Evolutionary conservation across 768 basidiomycete species (phyloP), one percentile per base, ranked within the genome.

Genomic region (Amanita inopinata): DNA sequence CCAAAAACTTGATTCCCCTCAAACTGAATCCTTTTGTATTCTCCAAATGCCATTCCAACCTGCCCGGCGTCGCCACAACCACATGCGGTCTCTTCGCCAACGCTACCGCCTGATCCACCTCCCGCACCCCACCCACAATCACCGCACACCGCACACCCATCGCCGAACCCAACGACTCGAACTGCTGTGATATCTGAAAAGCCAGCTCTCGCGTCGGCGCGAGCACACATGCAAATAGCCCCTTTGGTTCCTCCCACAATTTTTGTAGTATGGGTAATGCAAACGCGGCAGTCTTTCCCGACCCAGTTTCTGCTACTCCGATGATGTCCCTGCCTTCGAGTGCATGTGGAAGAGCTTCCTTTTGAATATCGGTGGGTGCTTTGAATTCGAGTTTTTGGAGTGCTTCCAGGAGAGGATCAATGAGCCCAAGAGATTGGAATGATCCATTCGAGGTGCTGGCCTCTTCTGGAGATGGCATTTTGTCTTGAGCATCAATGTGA

Each of bases 191-290:
- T 56, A 99, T 99, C 63, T 99, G 96, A 63, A 85, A 93, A 23
- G 96, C 96, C 52, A 99, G 70, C 65, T 99, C 96, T 54, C 94
- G 81, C n/a, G 96, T 99, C 9, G 96, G 96, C 11, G 94, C 92
- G 28, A 99, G 71, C 11, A 98, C 80, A 55, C 89, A 85, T 10
- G 91, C 91, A 58, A 92, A 99, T 30, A 94, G 73, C 15, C 90
- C 87, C 55, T 83, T 83, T 34, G 96, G 96, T 22, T 93, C 86
- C 37, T 92, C 86, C 92, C 92, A 98, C 60, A 98, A 64, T 51
- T 89, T 89, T 61, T 99, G 96, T 25, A 99, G 65, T 46, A 99
- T 94, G 2, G 96, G 96, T 4, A 98, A 65, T 18, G 89, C 91
- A 62, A 98, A 98, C 15, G 96, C 93, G 11, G 92, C 94, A 0